Evolutionary conservation across 1,284 basidiomycete species (phyloP), one percentile per base, ranked within the genome.

Genomic region (Malassezia caprae): DNA sequence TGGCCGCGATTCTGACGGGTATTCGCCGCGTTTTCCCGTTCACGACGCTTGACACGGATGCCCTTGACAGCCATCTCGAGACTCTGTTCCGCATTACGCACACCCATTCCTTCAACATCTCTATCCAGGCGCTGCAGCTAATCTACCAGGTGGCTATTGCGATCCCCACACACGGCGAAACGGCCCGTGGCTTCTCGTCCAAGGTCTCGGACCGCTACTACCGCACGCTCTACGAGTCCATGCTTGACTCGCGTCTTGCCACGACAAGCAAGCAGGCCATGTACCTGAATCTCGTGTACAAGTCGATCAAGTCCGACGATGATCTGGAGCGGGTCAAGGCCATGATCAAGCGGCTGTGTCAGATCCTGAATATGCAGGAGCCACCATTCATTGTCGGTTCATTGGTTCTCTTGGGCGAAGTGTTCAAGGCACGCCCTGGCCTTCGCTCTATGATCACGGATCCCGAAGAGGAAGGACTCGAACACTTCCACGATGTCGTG

Each of bases 71-170:
- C 60, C 90, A 96, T 69, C 86, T 96, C 70, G 86, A 90, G 73
- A 93, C 89, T 0, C 82, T 96, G 23, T 98, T 96, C 81, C 82
- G 86, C 53, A 91, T 98, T 69, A 93, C 88, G 2, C 93, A 98
- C 76, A 87, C 88, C 0, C 79, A 80, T 26, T 81, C 81, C 1
- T 98, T 98, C 82, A 96, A 94, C 76, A 90, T 93, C 62, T 89
- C 90, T 13, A 82, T 98, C 13, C 94, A 96, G 76, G 88, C 91
- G 0, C 81, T 98, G 0, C 82, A 88, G 54, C 82, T 98, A n/a
- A 86, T 96, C 61, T 86, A 87, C 73, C 89, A 90, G 68, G 86
- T 96, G 40, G 56, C 57, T 7, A 54, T 58, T 42, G 56, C 60
- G 41, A 58, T 54, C 4, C 52, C 59, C 24, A 43, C 42, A 0